Base-by-base conservation (phyloP, 2,329 filamentous ascomycete species). In the Pseudocercospora ulei region DNA sequence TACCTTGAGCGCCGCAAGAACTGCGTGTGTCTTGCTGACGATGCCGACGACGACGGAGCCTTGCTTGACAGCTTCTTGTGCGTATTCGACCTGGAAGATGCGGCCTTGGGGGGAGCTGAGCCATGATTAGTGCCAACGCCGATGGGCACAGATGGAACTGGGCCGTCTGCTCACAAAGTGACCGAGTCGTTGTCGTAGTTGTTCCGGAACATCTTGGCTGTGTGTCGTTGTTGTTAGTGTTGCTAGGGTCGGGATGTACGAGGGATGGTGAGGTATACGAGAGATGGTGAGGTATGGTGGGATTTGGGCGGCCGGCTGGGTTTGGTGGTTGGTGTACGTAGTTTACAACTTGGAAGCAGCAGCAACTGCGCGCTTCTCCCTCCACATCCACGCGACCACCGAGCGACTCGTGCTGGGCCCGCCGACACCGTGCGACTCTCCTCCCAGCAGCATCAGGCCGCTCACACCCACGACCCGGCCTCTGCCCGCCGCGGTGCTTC, bases 161-260 rank as follows among this genome's bases (percentile, higher is more conserved):
- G n/a, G n/a, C n/a, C n/a, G n/a, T n/a, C n/a, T 31, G 67, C 80
- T 68, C 74, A 94, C 86, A 96, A 98, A 69, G 90, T 98, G 69
- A 96, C 87, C 49, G 88, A 93, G 68, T 98, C 90, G 78, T 98
- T 98, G 72, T 98, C 90, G 75, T 98, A 98, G 69, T 96, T 96
- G 75, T 98, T 98, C 69, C 90, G 78, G 71, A 98, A 98, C 90
- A 98, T 78, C 73, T 51, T 46, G 44, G 14, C 33, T 35, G 22
- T 29, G 11, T 19, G 18, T 26, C 20, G 14, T 18, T 13, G 17
- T 18, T 22, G 19, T 26, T 16, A 7, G 20, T 12, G 9, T 31
- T n/a, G 31, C 11, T 36, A 13, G 19, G 3, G 26, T 35, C 5
- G n/a, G n/a, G n/a, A n/a, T n/a, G n/a, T n/a, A n/a, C n/a, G n/a